These are phyloP conservation scores for Tetrahymena elliotti DNA, from an alignment of 73 alveolate species.

Conservation along the genomic window DNA sequence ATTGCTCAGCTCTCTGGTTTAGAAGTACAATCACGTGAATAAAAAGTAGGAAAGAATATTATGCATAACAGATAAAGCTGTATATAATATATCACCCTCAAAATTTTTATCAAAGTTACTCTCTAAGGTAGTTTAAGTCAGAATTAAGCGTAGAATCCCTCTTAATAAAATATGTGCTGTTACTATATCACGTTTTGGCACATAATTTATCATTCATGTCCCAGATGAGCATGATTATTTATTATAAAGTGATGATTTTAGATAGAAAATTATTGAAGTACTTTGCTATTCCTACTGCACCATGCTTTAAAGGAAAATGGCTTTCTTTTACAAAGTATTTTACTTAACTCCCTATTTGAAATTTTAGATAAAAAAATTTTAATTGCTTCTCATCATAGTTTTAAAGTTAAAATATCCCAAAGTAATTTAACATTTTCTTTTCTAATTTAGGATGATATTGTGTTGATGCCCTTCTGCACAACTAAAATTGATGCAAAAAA, in stretches of 20 bases:
- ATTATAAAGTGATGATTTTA: conserved; percentile 25
- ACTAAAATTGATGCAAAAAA: neutral
- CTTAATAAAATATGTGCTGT: neutral
- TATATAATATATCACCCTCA: conserved; percentile 34
- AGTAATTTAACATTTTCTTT: neutral
- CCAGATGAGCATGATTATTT: conserved; percentile 34
- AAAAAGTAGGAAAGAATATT: neutral
- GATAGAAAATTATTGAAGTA: neutral
- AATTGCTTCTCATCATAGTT: neutral
- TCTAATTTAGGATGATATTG: neutral
- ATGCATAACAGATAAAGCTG: conserved; percentile 19
- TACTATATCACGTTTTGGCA: neutral
- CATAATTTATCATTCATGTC: conserved; percentile 12
- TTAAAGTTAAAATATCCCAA: no score
- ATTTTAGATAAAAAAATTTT: neutral
- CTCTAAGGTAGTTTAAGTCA: conserved; percentile 11
- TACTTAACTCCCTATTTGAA: neutral
- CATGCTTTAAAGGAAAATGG: conserved; percentile 12
- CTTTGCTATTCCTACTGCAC: conserved; percentile 13
- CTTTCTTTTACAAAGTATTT: conserved; percentile 18
- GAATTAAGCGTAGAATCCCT: conserved; percentile 32
- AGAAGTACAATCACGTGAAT: neutral
- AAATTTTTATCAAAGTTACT: conserved; percentile 1
- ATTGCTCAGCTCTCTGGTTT: neutral
- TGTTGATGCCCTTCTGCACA: neutral